Evolutionary conservation across 2,329 filamentous ascomycete genomes (phyloP).

Genomic region (Claviceps sorghi): DNA sequence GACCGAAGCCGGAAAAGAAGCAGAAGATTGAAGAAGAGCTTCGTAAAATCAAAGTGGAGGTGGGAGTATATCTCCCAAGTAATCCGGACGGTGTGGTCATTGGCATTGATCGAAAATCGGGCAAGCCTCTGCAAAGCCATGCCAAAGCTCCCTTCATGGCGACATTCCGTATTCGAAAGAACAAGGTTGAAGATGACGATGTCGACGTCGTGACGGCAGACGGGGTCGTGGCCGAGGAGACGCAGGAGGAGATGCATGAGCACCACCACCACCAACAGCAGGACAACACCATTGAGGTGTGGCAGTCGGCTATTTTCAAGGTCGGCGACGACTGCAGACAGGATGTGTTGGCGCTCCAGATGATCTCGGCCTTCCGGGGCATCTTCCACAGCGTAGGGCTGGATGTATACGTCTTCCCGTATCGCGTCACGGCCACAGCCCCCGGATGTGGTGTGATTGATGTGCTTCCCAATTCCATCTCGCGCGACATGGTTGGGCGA

Average conservation of each 20-base stretch:
- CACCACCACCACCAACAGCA: constrained; percentile 6
- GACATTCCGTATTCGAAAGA: constrained; percentile 91
- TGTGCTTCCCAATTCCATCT: constrained; percentile 93
- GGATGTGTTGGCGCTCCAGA: constrained; percentile 88
- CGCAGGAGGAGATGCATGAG: constrained; percentile 6
- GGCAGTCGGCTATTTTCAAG: constrained; percentile 99
- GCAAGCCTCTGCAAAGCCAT: constrained; percentile 92
- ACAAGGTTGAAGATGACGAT: constrained; percentile 25
- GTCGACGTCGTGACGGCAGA: neutral
- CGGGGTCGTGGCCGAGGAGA: constrained; percentile 35
- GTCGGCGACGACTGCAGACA: constrained; percentile 97
- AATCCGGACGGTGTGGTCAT: constrained; percentile 96
- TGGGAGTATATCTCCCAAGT: constrained; percentile 91
- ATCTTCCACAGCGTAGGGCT: constrained; percentile 93
- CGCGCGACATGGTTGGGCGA: constrained; percentile 93
- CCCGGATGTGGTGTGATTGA: constrained; percentile 97
- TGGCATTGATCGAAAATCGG: constrained; percentile 94
- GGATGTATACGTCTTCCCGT: constrained; percentile 92
- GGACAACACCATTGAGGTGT: constrained; percentile 70
- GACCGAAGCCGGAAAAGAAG: constrained; percentile 90
- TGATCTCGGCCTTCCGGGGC: constrained; percentile 93
- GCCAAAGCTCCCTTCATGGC: constrained; percentile 99
- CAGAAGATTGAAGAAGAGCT: constrained; percentile 98
- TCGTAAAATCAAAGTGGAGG: constrained; percentile 90
- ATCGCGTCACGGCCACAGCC: constrained; percentile 92